Percentiles rank a stretch among this genome's conserved stretches.
phyloP scores from a whole-genome alignment of 1,284 basidiomycete genomes.

The Naganishia sp. region DNA sequence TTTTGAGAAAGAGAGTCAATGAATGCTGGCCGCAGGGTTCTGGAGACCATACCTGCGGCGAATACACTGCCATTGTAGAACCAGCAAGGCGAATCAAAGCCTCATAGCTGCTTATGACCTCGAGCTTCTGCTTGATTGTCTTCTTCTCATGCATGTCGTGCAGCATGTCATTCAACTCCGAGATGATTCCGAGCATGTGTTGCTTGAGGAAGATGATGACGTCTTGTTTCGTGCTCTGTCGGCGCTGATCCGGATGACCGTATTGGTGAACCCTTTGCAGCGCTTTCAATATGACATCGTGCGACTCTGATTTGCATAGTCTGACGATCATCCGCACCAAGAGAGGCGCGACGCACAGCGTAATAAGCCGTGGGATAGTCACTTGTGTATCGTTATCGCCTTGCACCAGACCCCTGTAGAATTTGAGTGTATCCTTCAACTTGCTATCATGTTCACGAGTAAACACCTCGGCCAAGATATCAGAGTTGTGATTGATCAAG shows the following conservation, averaged over 20 bases:
- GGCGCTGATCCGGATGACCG: slow-evolving; percentile 45
- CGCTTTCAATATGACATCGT: slow-evolving; percentile 13
- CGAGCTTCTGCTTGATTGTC: slow-evolving; percentile 65
- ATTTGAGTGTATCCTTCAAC: slow-evolving; percentile 62
- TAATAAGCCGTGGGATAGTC: slow-evolving; percentile 22
- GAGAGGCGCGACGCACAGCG: slow-evolving; percentile 15
- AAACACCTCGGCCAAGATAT: slow-evolving; percentile 72
- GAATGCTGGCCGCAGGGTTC: background rate
- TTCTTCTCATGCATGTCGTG: slow-evolving; percentile 78
- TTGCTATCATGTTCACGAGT: slow-evolving; percentile 67
- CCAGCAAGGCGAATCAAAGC: slow-evolving; percentile 73
- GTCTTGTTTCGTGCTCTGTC: slow-evolving; percentile 38
- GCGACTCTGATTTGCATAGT: slow-evolving; percentile 42
- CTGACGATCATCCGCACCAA: slow-evolving; percentile 18
- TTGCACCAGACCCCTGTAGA: slow-evolving; percentile 60
- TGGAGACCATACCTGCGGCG: slow-evolving; percentile 71
- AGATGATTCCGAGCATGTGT: slow-evolving; percentile 78
- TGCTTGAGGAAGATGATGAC: slow-evolving; percentile 66
- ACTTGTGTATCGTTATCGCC: slow-evolving; percentile 19
- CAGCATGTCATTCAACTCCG: slow-evolving; percentile 76
- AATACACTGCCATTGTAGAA: slow-evolving; percentile 67
- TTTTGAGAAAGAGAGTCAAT: slow-evolving; percentile 47
- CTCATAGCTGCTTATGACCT: slow-evolving; percentile 77
- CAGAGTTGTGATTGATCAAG: slow-evolving; percentile 66
- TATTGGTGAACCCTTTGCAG: slow-evolving; percentile 20